These are phyloP conservation scores for Calonectria montana DNA, from an alignment of 2,329 filamentous ascomycete genomes.

Conservation along the genomic window DNA sequence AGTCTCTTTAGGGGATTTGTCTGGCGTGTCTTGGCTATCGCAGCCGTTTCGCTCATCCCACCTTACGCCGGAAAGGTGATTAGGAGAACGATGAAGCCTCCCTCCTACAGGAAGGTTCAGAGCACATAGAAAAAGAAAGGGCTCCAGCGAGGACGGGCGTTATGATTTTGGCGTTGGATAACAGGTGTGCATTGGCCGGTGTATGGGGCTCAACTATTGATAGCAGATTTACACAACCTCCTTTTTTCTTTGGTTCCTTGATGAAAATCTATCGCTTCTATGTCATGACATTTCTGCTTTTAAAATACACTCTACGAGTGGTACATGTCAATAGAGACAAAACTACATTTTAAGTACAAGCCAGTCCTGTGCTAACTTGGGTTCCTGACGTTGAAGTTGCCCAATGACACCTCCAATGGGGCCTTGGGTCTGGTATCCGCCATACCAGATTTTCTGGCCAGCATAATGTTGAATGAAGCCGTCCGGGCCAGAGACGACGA, in stretches of 20 bases:
- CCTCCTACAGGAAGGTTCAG: conserved; percentile 94
- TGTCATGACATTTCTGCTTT: conserved; percentile 13
- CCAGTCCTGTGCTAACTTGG: conserved; percentile 55
- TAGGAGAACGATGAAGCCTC: conserved; percentile 85
- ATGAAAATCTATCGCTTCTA: conserved; percentile 25
- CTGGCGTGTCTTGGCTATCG: conserved; percentile 87
- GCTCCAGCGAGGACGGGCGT: conserved; percentile 19
- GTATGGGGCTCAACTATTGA: conserved; percentile 26
- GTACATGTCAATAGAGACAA: background rate
- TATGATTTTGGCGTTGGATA: conserved; percentile 33
- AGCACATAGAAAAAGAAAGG: conserved; percentile 58
- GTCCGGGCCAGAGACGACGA: conserved; percentile 91
- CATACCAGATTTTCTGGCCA: conserved; percentile 80
- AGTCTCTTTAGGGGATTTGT: conserved; percentile 75
- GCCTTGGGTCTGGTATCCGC: conserved; percentile 80
- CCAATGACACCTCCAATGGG: conserved; percentile 76
- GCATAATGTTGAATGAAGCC: conserved; percentile 87
- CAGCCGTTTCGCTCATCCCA: conserved; percentile 83
- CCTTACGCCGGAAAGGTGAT: conserved; percentile 90
- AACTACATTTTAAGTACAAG: conserved; percentile 63
- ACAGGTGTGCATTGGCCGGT: conserved; percentile 24
- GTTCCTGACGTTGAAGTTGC: conserved; percentile 63
- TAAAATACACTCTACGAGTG: conserved; percentile 12
- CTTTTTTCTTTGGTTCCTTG: conserved; percentile 27
- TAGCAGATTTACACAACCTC: conserved; percentile 23